Base-by-base conservation (phyloP, 306 rosid genomes). In the Glycine soja region DNA sequence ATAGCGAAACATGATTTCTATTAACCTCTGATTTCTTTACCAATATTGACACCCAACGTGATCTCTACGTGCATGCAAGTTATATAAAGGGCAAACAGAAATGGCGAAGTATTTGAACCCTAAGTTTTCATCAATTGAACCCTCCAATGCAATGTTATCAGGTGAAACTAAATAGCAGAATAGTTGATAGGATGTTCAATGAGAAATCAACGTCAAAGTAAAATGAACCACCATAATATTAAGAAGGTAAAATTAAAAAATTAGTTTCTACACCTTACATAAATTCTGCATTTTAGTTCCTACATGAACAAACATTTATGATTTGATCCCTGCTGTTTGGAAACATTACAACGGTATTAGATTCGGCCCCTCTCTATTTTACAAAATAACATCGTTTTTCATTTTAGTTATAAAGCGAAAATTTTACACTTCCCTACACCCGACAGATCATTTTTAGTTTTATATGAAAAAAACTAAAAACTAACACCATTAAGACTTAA, bases 61-160 rank as follows among this genome's bases (percentile, higher is more conserved):
- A 63, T 67, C n/a, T 40, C 51, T 57, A 47, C 0, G 54, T 7
- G 47, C 54, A 36, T 47, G 50, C 63, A 74, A 74, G 77, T 24
- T 54, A 66, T 54, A 48, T 58, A 40, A 50, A 50, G 61, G n/a
- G 58, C 43, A 61, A 63, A 52, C 50, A 74, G 76, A 59, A 46
- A 32, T 54, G 2, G 40, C 30, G 30, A 24, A 24, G 30, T 24
- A 24, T 24, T 24, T 24, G 30, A 24, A 24, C 30, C 66, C 34
- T 32, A 12, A 54, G 63, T 70, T 70, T 70, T 82, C 58, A 72
- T 24, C 53, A 61, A 52, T 18, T 24, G 45, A 83, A 77, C 83
- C 61, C 51, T n/a, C 16, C 54, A 7, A 68, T 43, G 36, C 30
- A 66, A 66, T 13, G 48, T n/a, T 15, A n/a, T 43, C 78, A 78